Conservation (phyloP, 495 filamentous ascomycete species). For the Neurospora sp. region DNA sequence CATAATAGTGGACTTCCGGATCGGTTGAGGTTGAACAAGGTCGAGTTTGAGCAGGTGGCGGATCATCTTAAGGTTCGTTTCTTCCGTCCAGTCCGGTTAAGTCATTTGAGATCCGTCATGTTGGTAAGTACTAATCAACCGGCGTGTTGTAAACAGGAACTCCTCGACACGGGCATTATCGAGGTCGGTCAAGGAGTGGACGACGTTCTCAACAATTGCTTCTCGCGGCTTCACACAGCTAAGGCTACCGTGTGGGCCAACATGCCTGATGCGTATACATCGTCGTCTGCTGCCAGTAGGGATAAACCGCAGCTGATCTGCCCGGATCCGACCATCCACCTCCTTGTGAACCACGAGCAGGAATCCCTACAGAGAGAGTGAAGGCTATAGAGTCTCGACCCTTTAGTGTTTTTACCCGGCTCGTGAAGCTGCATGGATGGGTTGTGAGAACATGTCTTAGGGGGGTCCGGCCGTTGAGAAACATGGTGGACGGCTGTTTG, state of each 20-base stretch:
- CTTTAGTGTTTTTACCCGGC: neutral
- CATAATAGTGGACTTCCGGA: constrained; percentile 44
- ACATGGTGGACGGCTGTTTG: neutral
- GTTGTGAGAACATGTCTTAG: neutral
- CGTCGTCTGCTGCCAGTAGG: neutral
- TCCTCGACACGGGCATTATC: constrained; percentile 36
- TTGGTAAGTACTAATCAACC: neutral
- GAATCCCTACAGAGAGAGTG: neutral
- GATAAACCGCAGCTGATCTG: constrained; percentile 6
- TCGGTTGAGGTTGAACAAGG: constrained; percentile 34
- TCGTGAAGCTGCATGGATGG: neutral
- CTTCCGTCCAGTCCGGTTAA: neutral
- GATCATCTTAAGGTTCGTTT: constrained; percentile 32
- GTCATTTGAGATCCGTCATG: neutral
- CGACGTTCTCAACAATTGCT: constrained; percentile 30
- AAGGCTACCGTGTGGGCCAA: constrained; percentile 34
- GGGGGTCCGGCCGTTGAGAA: neutral
- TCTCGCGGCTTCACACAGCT: constrained; percentile 26
- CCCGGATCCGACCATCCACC: constrained; percentile 11
- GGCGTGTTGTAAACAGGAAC: constrained; percentile 12
- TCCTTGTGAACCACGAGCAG: neutral
- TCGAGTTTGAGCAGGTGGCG: constrained; percentile 35
- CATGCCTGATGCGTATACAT: constrained; percentile 30
- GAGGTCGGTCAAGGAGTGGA: constrained; percentile 27
- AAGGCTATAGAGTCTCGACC: neutral